Base-by-base conservation (phyloP, 768 basidiomycete genomes). In the Mycena olivaceomarginata region DNA sequence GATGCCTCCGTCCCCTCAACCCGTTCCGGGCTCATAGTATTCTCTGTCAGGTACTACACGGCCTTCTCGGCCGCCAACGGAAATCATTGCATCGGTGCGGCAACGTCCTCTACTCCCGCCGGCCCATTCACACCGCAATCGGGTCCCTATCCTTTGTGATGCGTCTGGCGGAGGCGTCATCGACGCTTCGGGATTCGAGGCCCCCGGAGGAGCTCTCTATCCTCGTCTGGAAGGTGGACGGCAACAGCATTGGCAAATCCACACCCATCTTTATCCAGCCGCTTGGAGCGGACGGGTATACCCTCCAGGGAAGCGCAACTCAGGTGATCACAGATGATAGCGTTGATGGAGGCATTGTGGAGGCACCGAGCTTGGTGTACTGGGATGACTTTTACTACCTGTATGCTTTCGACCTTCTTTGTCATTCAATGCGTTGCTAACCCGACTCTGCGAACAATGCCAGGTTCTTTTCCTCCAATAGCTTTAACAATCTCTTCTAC, bases 61-160 rank as follows among this genome's bases (percentile, higher is more conserved):
- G 63, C 43, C 1, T 45, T 45, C 41, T 65, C 63, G 4, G 43
- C 41, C 12, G 43, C 63, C 43, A 9, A 65, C 43, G 22, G n/a
- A 13, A 65, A 65, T 25, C 63, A 65, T 25, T 65, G 63, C 41
- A 65, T 65, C 13, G 63, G 63, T 16, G 63, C 43, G 12, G 63
- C 43, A 10, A 65, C 43, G 13, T 65, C 63, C 63, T 25, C 22
- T 15, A 46, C 41, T 25, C 41, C 43, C 12, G 41, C 41, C 11
- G 63, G 63, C 1, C 63, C 63, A 45, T 65, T 45, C 63, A 25
- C n/a, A 25, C 63, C 63, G 3, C 41, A 45, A 25, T 18, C 41
- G 11, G 43, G 13, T 13, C 41, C 63, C 11, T n/a, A 65, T 65
- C 43, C 12, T 45, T 9, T 65, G 63, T 8, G 41, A 43, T 39